Evolutionary conservation across 2,329 filamentous ascomycete genomes (phyloP).

Genomic region (Botryotinia narcissicola): DNA sequence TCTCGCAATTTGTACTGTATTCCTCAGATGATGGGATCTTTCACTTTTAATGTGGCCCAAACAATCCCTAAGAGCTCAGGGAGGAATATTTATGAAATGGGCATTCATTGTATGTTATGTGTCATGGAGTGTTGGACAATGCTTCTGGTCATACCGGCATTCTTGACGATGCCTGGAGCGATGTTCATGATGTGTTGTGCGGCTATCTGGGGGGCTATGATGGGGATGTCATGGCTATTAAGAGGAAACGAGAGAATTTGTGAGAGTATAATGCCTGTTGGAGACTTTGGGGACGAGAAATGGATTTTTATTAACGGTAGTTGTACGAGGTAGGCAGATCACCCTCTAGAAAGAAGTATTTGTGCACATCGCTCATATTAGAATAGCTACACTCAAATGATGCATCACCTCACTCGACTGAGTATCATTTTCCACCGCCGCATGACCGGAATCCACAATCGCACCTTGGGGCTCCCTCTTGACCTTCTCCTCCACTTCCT

Average conservation of each 20-base stretch:
- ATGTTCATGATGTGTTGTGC: constrained; percentile 16
- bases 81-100: constrained; percentile 20
- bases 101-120: constrained; percentile 21
- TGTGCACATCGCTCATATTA: background rate
- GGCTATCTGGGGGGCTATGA: constrained; percentile 9
- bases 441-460: constrained; percentile 72
- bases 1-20: constrained; percentile 20
- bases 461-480: constrained; percentile 66
- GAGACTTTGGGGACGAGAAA: constrained; percentile 22
- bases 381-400: constrained; percentile 57
- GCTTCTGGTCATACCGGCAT: constrained; percentile 19
- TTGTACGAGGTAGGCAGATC: constrained; percentile 24
- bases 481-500: constrained; percentile 73
- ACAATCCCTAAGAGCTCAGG: background rate
- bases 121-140: constrained; percentile 22
- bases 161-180: constrained; percentile 23
- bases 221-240: constrained; percentile 19
- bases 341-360: too few relatives aligned
- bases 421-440: constrained; percentile 68
- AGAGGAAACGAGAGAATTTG: constrained; percentile 18
- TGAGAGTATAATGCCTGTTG: constrained; percentile 12
- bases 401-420: constrained; percentile 66
- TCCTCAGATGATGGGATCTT: constrained; percentile 19
- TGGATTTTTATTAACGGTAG: constrained; percentile 26
- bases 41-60: constrained; percentile 10